Base-by-base conservation (phyloP, 352 stramenopile species). In the Chrysophaeum taylorii region DNA sequence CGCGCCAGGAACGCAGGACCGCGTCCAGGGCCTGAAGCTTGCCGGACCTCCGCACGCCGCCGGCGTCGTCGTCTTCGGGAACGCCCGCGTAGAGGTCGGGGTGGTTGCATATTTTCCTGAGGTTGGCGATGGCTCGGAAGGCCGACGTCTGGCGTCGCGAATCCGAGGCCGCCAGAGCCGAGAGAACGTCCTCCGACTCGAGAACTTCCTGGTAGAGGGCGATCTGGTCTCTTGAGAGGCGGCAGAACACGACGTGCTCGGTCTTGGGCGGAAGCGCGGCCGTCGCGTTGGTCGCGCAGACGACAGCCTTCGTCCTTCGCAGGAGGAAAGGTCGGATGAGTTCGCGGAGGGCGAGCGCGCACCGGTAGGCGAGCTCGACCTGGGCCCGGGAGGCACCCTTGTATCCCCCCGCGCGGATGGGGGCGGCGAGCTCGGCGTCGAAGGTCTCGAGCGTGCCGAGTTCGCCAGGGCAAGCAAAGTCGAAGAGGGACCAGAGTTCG, bases 31-130 rank as follows among this genome's bases (percentile, higher is more conserved):
- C 93, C 35, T 94, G 68, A 71, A 99, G 87, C 77, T 99, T 99
- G 23, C 94, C 93, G 25, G 93, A 97, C 35, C 83, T 76, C 39
- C 92, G 82, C 0, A 83, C 72, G 4, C 83, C 45, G 39, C 53
- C 69, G 37, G 68, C 72, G 54, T 70, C 69, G 18, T 74, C 69
- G 64, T 76, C 73, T 21, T 70, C 41, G 25, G 69, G 36, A 64
- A 69, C 27, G 4, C 57, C 35, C 14, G 52, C 41, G 73, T 38
- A 64, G 38, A 98, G 78, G 74, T 97, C 92, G 7, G 94, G 91
- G 72, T 98, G 94, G 75, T 98, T 98, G 81, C 94, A 99, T 68
- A 99, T 94, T 73, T 98, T 96, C 31, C 93, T 85, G n/a, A 99
- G 81, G 23, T 96, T 87, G 16, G 88, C 91, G 36, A 98, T 94